Percentiles rank a stretch among this genome's conserved stretches.
These are phyloP conservation scores for Fusarium tupiense DNA, from an alignment of 2,329 filamentous ascomycete species.

Conservation along the genomic window DNA sequence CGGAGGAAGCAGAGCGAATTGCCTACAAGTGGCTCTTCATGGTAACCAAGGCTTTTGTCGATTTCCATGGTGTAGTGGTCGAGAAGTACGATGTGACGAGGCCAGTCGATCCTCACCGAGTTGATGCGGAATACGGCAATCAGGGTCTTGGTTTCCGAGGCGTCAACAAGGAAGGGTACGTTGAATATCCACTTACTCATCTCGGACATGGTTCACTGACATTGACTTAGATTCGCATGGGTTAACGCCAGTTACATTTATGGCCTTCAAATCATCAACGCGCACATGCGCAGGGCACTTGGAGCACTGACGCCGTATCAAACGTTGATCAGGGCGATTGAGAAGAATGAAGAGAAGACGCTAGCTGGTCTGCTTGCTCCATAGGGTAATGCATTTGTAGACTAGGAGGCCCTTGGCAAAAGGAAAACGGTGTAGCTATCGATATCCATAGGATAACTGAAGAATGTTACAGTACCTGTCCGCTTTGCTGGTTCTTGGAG, in stretches of 20 bases:
- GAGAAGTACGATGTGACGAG: constrained; percentile 99
- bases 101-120: constrained; percentile 88
- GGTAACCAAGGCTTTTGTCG: constrained; percentile 98
- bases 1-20: constrained; percentile 86
- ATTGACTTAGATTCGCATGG: constrained; percentile 83
- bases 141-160: constrained; percentile 96
- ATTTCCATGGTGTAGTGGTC: constrained; percentile 97
- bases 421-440: neutral
- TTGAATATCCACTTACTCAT: neutral
- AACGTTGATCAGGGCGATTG: constrained; percentile 77
- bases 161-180: constrained; percentile 90
- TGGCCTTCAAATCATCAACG: constrained; percentile 86
- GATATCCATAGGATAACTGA: neutral
- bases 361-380: constrained; percentile 54
- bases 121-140: constrained; percentile 97
- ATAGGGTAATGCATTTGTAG: constrained; percentile 24
- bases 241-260: constrained; percentile 98
- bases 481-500: neutral
- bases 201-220: constrained; percentile 42
- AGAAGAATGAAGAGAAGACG: constrained; percentile 63
- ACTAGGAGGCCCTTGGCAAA: constrained; percentile 11
- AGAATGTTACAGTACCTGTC: constrained; percentile 15
- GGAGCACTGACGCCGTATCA: constrained; percentile 90
- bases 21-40: constrained; percentile 98
- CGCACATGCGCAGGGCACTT: constrained; percentile 88